Evolutionary conservation across 2,329 filamentous ascomycete species (phyloP).

Genomic region (Colletotrichum euphorbiae): DNA sequence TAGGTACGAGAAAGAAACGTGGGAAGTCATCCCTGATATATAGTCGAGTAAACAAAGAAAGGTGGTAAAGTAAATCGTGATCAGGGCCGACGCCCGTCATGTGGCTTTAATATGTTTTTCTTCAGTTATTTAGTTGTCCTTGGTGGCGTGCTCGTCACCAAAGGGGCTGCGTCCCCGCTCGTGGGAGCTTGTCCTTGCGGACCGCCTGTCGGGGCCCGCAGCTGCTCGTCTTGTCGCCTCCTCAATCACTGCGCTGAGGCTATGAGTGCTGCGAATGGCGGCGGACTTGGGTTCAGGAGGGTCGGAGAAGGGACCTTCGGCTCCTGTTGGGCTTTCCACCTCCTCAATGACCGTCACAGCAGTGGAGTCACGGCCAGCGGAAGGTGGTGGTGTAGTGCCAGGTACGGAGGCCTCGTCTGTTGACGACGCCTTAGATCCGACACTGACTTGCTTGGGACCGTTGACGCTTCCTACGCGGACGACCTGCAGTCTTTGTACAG

Average conservation of each 20-base stretch:
- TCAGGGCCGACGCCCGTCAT: conserved; percentile 30
- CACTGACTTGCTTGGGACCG: conserved; percentile 56
- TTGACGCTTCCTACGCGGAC: conserved; percentile 66
- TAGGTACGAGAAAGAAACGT: conserved; percentile 39
- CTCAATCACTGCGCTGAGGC: conserved; percentile 67
- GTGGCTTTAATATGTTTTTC: conserved; percentile 6
- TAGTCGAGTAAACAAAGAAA: conserved; percentile 34
- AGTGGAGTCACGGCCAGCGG: conserved; percentile 53
- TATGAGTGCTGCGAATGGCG: conserved; percentile 55
- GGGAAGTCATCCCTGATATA: conserved; percentile 38
- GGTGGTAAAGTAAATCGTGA: conserved; percentile 32
- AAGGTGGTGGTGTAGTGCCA: conserved; percentile 33
- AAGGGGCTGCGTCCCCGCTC: conserved; percentile 62
- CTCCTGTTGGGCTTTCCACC: conserved; percentile 54
- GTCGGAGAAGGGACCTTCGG: conserved; percentile 71
- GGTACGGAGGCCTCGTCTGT: conserved; percentile 30
- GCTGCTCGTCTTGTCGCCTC: conserved; percentile 59
- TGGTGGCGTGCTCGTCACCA: conserved; percentile 68
- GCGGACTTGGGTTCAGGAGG: conserved; percentile 52
- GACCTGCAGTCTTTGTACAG: conserved; percentile 66
- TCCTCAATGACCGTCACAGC: conserved; percentile 63
- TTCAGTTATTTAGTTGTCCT: conserved; percentile 51
- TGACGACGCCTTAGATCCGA: conserved; percentile 49
- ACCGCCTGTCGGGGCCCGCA: conserved; percentile 45
- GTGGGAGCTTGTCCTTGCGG: conserved; percentile 43